A percentile compares a stretch with the other conserved stretches of the same genome.
Evolutionary conservation across 1,284 basidiomycete species (phyloP).

Genomic region (Apiotrichum sp.): DNA sequence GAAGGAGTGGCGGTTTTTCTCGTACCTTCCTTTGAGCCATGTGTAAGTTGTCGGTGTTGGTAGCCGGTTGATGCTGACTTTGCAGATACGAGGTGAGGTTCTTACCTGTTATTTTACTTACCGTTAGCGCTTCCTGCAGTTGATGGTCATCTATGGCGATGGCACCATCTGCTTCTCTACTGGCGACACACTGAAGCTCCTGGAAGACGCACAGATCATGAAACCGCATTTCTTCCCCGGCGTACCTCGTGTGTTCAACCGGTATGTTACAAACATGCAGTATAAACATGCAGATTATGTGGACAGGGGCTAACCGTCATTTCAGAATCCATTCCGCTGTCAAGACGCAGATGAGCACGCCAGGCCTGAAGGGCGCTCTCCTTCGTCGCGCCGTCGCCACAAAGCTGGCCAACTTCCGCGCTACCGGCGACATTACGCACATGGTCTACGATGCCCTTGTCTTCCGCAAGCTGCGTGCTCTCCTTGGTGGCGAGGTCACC

Average conservation of each 20-base stretch:
- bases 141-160: conserved; percentile 55
- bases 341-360: conserved; percentile 68
- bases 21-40: conserved; percentile 60
- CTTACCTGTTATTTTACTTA: too few species aligned
- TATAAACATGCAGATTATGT: too few species aligned
- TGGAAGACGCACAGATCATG: conserved; percentile 76
- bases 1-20: conserved; percentile 57
- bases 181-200: conserved; percentile 79
- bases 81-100: conserved; percentile 47
- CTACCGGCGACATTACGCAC: conserved; percentile 65
- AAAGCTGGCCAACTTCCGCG: conserved; percentile 69
- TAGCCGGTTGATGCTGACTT: too few species aligned
- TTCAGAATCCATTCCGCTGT: conserved; percentile 57
- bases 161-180: conserved; percentile 78
- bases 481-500: conserved; percentile 41
- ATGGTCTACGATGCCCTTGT: conserved; percentile 83
- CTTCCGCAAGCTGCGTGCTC: conserved; percentile 53
- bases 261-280: too few species aligned
- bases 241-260: too few species aligned
- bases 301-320: conserved; percentile 57
- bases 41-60: conserved; percentile 48
- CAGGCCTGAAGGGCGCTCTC: conserved; percentile 73
- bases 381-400: conserved; percentile 72
- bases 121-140: conserved; percentile 44
- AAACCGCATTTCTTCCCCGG: too few species aligned